Evolutionary conservation across 345 rosid genomes (phyloP), one percentile per base, ranked within the genome.

Genomic region (Eucalyptus marginata): DNA sequence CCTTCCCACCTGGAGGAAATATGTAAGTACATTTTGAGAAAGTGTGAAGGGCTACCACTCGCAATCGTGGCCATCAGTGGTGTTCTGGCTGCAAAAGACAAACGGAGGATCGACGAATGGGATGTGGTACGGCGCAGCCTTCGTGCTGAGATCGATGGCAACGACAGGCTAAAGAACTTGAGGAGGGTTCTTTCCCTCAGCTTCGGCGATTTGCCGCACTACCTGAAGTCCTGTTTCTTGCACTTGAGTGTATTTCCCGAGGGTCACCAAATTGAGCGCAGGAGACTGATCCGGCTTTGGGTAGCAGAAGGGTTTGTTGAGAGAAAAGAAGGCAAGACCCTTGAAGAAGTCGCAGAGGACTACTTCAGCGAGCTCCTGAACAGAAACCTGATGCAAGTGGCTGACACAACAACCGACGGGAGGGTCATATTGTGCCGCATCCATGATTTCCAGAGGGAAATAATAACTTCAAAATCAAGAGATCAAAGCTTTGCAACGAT

Each of bases 11-110:
- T 94, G 51, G 91, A 90, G 87, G 90, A 90, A 20, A 86, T 92
- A 9, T 93, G 92, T 24, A 80, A 40, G 47, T 76, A 44, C 3
- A 93, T 94, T 86, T 86, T 93, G 89, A 85, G 88, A 46, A 94
- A 90, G 36, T 94, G 95, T 46, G 93, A 87, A 46, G 95, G 94
- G 20, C 51, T 94, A 13, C 94, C 94, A 3, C 93, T 94, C 22
- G 94, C 95, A 36, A 93, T 94, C 4, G 93, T 93, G 62, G 95
- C 94, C 18, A 91, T 94, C 64, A 90, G 95, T 24, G 95, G 94
- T 11, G 93, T 92, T 59, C 47, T 93, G 89, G 92, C 94, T 4
- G 62, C 93, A 7, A 92, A 91, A 84, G 89, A 92, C 84, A 91
- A 58, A 66, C 71, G 54, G 33, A 88, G 89, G 52, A 88, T 90